Base-by-base conservation (phyloP, 768 basidiomycete genomes). In the Leccinum longicurvipes region DNA sequence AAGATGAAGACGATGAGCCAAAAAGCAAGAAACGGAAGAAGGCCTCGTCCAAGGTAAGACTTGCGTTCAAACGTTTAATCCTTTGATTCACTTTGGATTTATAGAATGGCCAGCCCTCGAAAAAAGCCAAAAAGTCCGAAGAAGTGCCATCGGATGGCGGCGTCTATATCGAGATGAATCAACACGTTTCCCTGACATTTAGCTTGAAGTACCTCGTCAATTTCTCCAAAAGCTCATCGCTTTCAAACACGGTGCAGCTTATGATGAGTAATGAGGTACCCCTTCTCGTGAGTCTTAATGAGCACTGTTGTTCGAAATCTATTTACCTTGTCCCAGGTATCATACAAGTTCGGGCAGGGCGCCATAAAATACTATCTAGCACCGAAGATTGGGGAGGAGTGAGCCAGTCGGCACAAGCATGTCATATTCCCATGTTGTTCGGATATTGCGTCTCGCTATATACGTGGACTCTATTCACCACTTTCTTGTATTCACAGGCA, bases 161-260 rank as follows among this genome's bases (percentile, higher is more conserved):
- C n/a, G 87, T 96, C 47, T 71, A 75, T 58, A 89, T 97, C 67
- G 84, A 90, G 73, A 89, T 97, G 82, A 91, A 93, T 67, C 86
- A 89, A 69, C 85, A 91, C 60, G 96, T 99, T 59, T 82, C 85
- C 42, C 79, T 98, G 48, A 98, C 94, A 1, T 98, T 98, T 78
- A 93, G 91, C 29, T 78, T 98, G 64, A 98, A 98, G 73, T 99
- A 98, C 74, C 86, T 98, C 27, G 87, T 91, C 72, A 98, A 97
- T 76, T 98, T 99, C 67, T 84, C 93, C 51, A 98, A 97, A 80
- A 91, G 89, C 60, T 76, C 89, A 2, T 79, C 85, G 28, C 75
- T 99, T 36, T 81, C 84, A 14, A 78, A 76, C 59, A 81, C 77
- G 25, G 93, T 95, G 32, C 82, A 85, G 67, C 80, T 97, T 23